Conservation (phyloP, 805 yeast species). For the Kazachstania kunashirensis region DNA sequence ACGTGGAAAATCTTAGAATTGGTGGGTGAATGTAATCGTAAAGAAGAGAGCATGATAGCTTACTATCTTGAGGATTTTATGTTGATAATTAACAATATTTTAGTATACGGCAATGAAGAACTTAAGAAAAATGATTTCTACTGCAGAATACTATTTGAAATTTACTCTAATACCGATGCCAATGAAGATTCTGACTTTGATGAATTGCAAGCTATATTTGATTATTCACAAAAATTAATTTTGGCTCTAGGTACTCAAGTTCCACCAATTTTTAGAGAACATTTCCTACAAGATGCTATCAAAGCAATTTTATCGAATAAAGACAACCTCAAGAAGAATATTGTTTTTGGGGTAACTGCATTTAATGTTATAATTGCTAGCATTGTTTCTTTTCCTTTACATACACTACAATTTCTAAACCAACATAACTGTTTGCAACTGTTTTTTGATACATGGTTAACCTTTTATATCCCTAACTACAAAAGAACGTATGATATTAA, state of each 20-base stretch:
- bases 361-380: slow-evolving; percentile 54
- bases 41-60: slow-evolving; percentile 43
- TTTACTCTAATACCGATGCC: slow-evolving; percentile 36
- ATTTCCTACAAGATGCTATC: slow-evolving; percentile 37
- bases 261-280: slow-evolving; percentile 38
- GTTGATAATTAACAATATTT: slow-evolving; percentile 64
- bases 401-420: slow-evolving; percentile 43
- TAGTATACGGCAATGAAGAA: slow-evolving; percentile 49
- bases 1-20: slow-evolving; percentile 70
- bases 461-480: slow-evolving; percentile 36
- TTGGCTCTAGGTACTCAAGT: slow-evolving; percentile 42
- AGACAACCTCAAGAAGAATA: slow-evolving; percentile 17
- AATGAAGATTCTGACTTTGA: slow-evolving; percentile 42
- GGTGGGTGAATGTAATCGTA: slow-evolving; percentile 28
- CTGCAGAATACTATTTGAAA: slow-evolving; percentile 39
- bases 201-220: slow-evolving; percentile 52
- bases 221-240: slow-evolving; percentile 54
- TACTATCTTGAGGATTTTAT: slow-evolving; percentile 66
- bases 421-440: slow-evolving; percentile 35
- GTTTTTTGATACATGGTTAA: slow-evolving; percentile 41
- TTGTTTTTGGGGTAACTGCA: slow-evolving; percentile 28
- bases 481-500: slow-evolving; percentile 75
- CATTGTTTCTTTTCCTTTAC: slow-evolving; percentile 48
- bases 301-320: slow-evolving; percentile 24
- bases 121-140: slow-evolving; percentile 39